Evolutionary conservation across 345 rosid species (phyloP).

Genomic region (Schrenkiella parvula): DNA sequence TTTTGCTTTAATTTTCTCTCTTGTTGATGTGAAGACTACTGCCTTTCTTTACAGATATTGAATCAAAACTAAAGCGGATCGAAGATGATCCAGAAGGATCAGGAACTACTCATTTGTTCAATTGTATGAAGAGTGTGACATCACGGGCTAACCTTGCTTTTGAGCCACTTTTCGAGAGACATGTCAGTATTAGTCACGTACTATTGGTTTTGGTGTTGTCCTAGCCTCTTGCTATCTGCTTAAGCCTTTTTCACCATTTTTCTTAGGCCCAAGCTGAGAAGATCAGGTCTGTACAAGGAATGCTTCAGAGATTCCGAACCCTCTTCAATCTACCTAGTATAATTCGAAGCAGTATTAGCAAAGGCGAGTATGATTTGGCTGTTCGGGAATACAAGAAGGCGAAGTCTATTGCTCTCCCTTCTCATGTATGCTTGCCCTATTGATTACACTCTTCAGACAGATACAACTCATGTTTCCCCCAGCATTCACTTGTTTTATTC

Average conservation of each 20-base stretch:
- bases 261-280: conserved; percentile 93
- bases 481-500: not conserved
- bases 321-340: conserved; percentile 93
- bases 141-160: conserved; percentile 78
- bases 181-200: conserved; percentile 41
- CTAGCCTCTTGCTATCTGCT: conserved; percentile 4
- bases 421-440: conserved; percentile 57
- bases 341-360: conserved; percentile 86
- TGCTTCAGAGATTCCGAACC: conserved; percentile 94
- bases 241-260: conserved; percentile 6
- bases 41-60: conserved; percentile 56
- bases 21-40: conserved; percentile 24
- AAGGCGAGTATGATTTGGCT: conserved; percentile 94
- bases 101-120: conserved; percentile 78
- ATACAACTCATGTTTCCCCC: not conserved
- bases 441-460: conserved; percentile 3
- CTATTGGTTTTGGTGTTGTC: not conserved
- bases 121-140: conserved; percentile 75
- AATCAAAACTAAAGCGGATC: conserved; percentile 85
- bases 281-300: conserved; percentile 95
- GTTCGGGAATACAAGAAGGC: conserved; percentile 98
- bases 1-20: not conserved
- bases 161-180: conserved; percentile 95
- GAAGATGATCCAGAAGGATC: conserved; percentile 98
- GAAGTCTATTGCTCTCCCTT: conserved; percentile 88